Percentiles rank a stretch among this genome's conserved stretches.
phyloP scores from a whole-genome alignment of 2,329 filamentous ascomycete genomes.

The Neonectria neomacrospora region DNA sequence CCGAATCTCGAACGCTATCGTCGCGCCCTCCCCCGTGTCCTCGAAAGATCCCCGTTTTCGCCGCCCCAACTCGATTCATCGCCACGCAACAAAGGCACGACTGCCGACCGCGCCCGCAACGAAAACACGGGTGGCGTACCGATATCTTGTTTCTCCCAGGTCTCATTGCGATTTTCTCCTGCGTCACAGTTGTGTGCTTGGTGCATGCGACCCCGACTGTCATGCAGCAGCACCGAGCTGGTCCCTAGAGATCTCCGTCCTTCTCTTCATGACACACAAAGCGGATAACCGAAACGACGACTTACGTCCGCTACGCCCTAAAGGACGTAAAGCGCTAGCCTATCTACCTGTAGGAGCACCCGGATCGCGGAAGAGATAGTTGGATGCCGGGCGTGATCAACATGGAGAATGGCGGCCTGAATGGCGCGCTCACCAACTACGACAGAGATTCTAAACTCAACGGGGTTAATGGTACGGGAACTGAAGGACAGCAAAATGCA shows the following conservation, averaged over 20 bases:
- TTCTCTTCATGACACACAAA: slow-evolving; percentile 35
- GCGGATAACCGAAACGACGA: slow-evolving; percentile 30
- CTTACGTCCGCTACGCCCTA: slow-evolving; percentile 25
- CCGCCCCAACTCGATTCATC: slow-evolving; percentile 14
- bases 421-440: slow-evolving; percentile 65
- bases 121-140: slow-evolving; percentile 1
- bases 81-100: slow-evolving; percentile 6
- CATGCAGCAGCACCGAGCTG: slow-evolving; percentile 37
- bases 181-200: slow-evolving; percentile 33
- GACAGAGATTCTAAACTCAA: slow-evolving; percentile 61
- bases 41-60: slow-evolving; percentile 21
- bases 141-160: not conserved
- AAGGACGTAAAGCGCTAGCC: slow-evolving; percentile 28
- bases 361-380: slow-evolving; percentile 26
- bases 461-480: slow-evolving; percentile 55
- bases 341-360: slow-evolving; percentile 26
- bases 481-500: slow-evolving; percentile 38
- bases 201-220: slow-evolving; percentile 37
- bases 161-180: slow-evolving; percentile 21
- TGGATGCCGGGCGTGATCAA: slow-evolving; percentile 65
- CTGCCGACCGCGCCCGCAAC: slow-evolving; percentile 9
- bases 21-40: slow-evolving; percentile 25
- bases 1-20: slow-evolving; percentile 10
- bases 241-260: slow-evolving; percentile 28
- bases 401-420: slow-evolving; percentile 66